Percentiles rank a stretch among this genome's conserved stretches.
Conservation (phyloP, 495 filamentous ascomycete genomes). For the Achaetomiella virescens region DNA sequence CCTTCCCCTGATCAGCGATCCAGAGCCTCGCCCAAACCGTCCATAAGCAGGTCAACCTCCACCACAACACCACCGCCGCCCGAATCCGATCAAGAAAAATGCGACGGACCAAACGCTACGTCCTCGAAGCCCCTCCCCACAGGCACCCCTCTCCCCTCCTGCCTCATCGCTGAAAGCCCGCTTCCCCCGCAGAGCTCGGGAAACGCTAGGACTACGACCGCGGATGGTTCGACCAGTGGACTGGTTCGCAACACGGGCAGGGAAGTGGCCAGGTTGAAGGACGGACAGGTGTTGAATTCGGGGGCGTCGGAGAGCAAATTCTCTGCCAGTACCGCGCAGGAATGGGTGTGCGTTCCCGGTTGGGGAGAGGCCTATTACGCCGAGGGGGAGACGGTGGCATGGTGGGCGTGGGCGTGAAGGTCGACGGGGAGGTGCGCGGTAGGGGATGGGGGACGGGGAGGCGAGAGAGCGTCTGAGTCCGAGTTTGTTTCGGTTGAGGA, state of each 20-base stretch:
- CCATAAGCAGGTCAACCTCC: too few species aligned
- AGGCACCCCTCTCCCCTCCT: background rate
- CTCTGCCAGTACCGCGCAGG: background rate
- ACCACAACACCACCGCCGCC: background rate
- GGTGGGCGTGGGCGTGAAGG: too few species aligned
- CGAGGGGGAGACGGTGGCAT: background rate
- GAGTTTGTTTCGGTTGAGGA: too few species aligned
- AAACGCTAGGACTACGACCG: background rate
- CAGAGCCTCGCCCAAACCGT: too few species aligned
- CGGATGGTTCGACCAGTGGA: too few species aligned
- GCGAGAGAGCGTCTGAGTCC: too few species aligned
- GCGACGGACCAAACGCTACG: background rate
- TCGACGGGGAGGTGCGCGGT: too few species aligned
- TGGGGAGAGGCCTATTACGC: background rate
- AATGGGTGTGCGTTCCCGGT: background rate
- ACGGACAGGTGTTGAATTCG: background rate
- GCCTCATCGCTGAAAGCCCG: background rate
- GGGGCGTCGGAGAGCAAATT: background rate
- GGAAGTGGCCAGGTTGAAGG: background rate
- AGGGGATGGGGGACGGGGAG: too few species aligned
- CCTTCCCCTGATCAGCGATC: too few species aligned
- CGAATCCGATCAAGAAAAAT: background rate
- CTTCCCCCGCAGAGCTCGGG: background rate
- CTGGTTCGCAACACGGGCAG: too few species aligned
- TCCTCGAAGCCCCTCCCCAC: slow-evolving; percentile 1